phyloP scores from a whole-genome alignment of 441 rosid genomes.

The Brassica balearica region DNA sequence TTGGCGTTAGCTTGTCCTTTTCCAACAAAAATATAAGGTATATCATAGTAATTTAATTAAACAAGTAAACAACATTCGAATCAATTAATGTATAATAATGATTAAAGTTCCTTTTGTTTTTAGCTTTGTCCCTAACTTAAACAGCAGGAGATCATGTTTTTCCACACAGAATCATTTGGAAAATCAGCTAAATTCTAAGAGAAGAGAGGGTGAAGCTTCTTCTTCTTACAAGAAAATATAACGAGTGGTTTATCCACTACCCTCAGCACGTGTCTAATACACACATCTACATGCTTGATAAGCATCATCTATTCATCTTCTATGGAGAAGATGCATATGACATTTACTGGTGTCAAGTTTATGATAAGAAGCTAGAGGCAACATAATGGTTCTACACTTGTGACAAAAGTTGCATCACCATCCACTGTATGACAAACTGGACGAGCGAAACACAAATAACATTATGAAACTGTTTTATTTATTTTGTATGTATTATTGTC shows the following conservation, averaged over 20 bases:
- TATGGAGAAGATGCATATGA: too few species aligned
- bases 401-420: neutral
- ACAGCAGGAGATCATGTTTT: constrained; percentile 31
- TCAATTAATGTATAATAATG: constrained; percentile 18
- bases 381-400: neutral
- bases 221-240: neutral
- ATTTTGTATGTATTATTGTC: too few species aligned
- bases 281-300: neutral
- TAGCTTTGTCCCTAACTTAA: constrained; percentile 31
- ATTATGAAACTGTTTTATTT: too few species aligned
- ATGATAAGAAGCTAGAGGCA: neutral
- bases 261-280: neutral
- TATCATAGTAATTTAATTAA: neutral
- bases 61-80: constrained; percentile 13
- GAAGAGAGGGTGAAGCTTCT: constrained; percentile 10
- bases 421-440: neutral
- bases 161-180: constrained; percentile 28
- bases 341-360: neutral
- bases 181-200: constrained; percentile 8
- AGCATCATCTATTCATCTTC: too few species aligned
- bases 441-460: neutral
- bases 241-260: neutral
- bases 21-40: neutral
- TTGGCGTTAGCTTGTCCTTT: constrained; percentile 26
- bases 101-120: constrained; percentile 26